A percentile compares a stretch with the other conserved stretches of the same genome.
Conservation (phyloP, 768 basidiomycete genomes). For the Pholiota molesta region DNA sequence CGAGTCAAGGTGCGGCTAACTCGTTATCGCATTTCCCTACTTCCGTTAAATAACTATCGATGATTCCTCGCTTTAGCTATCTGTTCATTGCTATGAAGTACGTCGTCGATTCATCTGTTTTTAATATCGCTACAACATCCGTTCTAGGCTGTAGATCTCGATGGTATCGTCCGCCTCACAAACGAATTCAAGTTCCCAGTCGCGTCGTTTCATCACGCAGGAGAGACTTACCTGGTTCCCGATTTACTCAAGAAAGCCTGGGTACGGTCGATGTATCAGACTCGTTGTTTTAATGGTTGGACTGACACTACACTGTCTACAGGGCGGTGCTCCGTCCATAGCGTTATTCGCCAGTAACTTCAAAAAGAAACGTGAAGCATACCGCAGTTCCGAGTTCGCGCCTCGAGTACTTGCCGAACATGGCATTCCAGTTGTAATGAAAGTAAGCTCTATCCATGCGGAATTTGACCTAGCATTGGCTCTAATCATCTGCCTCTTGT, state of each 20-base stretch:
- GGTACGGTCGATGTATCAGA: constrained; percentile 33
- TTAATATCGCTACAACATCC: not conserved
- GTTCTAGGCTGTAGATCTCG: constrained; percentile 66
- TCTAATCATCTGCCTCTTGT: not conserved
- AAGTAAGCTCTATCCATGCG: constrained; percentile 39
- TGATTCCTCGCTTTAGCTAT: constrained; percentile 25
- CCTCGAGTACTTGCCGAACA: constrained; percentile 69
- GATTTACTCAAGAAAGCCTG: constrained; percentile 72
- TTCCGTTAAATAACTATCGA: not conserved
- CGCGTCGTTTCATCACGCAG: constrained; percentile 78
- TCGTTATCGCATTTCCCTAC: not conserved
- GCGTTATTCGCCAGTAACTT: constrained; percentile 75
- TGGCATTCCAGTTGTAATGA: constrained; percentile 73
- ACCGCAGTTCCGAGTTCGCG: constrained; percentile 74
- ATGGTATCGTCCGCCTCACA: constrained; percentile 66
- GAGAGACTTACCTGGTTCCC: constrained; percentile 82
- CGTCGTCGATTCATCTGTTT: not conserved
- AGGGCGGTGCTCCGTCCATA: constrained; percentile 61
- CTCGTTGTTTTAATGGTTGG: not conserved
- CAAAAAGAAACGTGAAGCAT: constrained; percentile 54
- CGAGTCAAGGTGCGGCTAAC: constrained; percentile 59
- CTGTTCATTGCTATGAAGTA: constrained; percentile 49
- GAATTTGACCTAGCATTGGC: not conserved
- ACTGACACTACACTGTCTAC: not conserved
- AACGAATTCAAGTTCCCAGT: constrained; percentile 84